These are phyloP conservation scores for Blastocystis sp. DNA, from an alignment of 352 stramenopile genomes.

Conservation along the genomic window DNA sequence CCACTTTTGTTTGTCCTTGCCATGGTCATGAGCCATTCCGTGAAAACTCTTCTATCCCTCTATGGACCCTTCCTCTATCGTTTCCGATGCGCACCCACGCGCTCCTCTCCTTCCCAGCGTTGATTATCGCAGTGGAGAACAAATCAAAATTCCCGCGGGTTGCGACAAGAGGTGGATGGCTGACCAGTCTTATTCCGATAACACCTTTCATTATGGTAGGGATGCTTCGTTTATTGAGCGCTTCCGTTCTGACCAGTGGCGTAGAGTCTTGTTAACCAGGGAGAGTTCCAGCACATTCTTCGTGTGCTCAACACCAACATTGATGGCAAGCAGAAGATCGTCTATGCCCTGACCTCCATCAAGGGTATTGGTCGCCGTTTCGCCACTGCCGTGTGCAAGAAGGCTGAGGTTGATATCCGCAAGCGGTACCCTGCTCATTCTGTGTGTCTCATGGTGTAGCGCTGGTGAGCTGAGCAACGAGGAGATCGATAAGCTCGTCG, in stretches of 20 bases:
- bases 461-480: constrained; percentile 96
- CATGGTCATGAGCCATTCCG: too few relatives aligned
- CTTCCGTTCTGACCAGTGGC: background rate
- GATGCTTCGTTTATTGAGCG: background rate
- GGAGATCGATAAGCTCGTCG: constrained; percentile 98
- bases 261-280: constrained; percentile 68
- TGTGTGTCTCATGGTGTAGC: constrained; percentile 68
- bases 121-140: too few relatives aligned
- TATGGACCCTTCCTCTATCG: too few relatives aligned
- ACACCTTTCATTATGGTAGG: constrained; percentile 68
- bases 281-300: constrained; percentile 99
- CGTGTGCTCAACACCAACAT: constrained; percentile 99
- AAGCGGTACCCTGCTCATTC: constrained; percentile 37
- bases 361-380: constrained; percentile 86
- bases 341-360: constrained; percentile 87
- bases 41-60: too few relatives aligned
- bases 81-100: too few relatives aligned
- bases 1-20: too few relatives aligned
- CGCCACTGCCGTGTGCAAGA: constrained; percentile 95
- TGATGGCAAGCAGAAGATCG: constrained; percentile 85
- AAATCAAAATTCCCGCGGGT: constrained; percentile 11
- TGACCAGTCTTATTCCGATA: constrained; percentile 36
- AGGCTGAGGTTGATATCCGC: constrained; percentile 90
- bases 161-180: background rate
- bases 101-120: too few relatives aligned